Evolutionary conservation across 495 filamentous ascomycete species (phyloP).

Genomic region (Achaetomiella virescens): DNA sequence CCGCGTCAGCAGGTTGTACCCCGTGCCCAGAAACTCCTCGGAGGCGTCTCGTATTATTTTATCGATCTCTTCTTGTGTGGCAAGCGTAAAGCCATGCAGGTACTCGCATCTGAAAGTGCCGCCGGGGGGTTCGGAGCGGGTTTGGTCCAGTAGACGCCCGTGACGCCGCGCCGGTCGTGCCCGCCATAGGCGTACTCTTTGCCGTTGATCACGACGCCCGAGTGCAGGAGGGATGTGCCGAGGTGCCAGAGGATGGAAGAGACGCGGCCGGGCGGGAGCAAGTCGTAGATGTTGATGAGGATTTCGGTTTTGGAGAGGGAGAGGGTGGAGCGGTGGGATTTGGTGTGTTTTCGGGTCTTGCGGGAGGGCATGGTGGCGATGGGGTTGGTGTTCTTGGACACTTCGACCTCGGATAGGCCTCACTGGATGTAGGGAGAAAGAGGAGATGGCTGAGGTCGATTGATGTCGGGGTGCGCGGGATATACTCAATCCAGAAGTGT

Average conservation of each 20-base stretch:
- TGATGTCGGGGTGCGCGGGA: not conserved
- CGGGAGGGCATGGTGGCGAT: conserved; percentile 9
- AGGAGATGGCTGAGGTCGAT: not conserved
- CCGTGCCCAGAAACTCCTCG: conserved; percentile 59
- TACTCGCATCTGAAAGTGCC: conserved; percentile 64
- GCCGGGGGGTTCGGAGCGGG: conserved; percentile 63
- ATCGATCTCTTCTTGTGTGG: conserved; percentile 57
- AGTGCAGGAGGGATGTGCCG: conserved; percentile 67
- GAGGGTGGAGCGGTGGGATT: conserved; percentile 51
- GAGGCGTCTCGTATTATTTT: conserved; percentile 57
- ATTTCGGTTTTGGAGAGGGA: conserved; percentile 64
- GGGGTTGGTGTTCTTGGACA: not conserved
- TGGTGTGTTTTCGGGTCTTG: conserved; percentile 1
- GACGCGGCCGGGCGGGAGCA: conserved; percentile 52
- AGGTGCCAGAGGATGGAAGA: conserved; percentile 64
- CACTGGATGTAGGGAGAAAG: not conserved
- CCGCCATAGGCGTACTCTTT: conserved; percentile 81
- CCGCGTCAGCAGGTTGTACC: conserved; percentile 68
- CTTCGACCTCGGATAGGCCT: not conserved
- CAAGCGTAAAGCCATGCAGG: conserved; percentile 66
- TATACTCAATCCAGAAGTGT: not conserved
- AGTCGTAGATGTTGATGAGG: conserved; percentile 72
- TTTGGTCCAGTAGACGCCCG: conserved; percentile 73
- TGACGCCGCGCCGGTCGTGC: conserved; percentile 57
- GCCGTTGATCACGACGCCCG: conserved; percentile 69